phyloP scores from a whole-genome alignment of 2,329 filamentous ascomycete genomes.

The Cordyceps sp. region DNA sequence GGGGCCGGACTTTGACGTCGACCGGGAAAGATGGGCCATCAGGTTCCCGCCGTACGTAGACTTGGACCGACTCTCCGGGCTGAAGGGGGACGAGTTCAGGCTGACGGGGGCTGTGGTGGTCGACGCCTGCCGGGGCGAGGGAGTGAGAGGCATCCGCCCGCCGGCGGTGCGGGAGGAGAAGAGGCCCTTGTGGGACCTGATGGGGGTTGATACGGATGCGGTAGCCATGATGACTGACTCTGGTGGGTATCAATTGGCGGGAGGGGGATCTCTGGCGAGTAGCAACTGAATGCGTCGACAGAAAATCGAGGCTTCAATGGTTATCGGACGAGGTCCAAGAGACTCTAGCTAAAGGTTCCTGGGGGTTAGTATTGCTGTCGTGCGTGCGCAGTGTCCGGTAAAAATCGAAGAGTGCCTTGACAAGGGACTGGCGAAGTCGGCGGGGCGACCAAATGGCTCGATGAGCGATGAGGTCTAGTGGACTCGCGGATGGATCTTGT shows the following conservation, averaged over 20 bases:
- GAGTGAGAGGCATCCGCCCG: conserved; percentile 85
- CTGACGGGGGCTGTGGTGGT: conserved; percentile 32
- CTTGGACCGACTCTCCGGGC: conserved; percentile 51
- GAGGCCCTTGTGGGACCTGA: conserved; percentile 87
- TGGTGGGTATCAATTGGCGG: conserved; percentile 6
- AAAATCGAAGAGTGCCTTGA: conserved; percentile 25
- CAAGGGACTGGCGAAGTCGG: conserved; percentile 25
- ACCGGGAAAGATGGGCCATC: conserved; percentile 61
- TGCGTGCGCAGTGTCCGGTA: conserved; percentile 27
- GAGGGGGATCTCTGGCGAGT: conserved; percentile 20
- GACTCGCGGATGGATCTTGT: conserved; percentile 16
- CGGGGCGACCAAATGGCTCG: conserved; percentile 28
- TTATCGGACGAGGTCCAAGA: conserved; percentile 38
- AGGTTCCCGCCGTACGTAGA: conserved; percentile 71
- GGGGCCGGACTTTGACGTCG: conserved; percentile 46
- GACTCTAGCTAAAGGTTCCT: conserved; percentile 43
- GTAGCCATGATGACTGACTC: conserved; percentile 54
- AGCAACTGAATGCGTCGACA: conserved; percentile 29
- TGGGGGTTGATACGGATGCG: conserved; percentile 66
- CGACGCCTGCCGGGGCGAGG: conserved; percentile 62
- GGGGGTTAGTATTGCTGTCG: conserved; percentile 28
- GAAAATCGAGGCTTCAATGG: conserved; percentile 19
- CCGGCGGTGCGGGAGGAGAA: conserved; percentile 88
- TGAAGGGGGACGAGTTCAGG: conserved; percentile 57
- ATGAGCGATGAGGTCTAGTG: conserved; percentile 31